phyloP scores from a whole-genome alignment of 208 protist genomes.

The Trypanosoma congolense region DNA sequence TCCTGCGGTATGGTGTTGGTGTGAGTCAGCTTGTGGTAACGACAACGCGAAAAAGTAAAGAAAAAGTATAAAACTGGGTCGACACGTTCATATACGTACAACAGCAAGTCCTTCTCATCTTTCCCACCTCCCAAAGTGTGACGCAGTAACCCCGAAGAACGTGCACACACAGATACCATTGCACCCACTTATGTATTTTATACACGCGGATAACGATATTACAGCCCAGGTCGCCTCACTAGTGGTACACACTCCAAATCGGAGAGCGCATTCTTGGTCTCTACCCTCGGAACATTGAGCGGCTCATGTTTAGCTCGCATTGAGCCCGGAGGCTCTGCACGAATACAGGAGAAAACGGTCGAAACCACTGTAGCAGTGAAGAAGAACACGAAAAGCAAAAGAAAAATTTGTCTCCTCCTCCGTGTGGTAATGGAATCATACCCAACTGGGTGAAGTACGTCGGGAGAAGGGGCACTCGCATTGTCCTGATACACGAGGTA shows the following conservation, averaged over 20 bases:
- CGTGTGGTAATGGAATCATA: background rate
- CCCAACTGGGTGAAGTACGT: background rate
- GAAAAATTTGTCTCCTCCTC: constrained; percentile 8
- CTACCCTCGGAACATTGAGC: background rate
- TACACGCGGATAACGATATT: no score
- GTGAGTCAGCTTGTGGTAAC: no score
- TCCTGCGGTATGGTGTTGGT: no score
- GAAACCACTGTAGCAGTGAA: constrained; percentile 1
- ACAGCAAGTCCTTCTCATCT: no score
- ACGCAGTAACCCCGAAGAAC: no score
- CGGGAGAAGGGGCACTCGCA: background rate
- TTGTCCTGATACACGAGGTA: constrained; percentile 49
- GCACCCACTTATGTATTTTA: no score
- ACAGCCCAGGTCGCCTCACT: background rate
- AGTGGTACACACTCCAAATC: background rate
- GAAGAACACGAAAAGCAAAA: constrained; percentile 17
- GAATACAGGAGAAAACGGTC: background rate
- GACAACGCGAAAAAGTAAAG: no score
- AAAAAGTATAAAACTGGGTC: no score
- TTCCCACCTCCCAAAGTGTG: no score
- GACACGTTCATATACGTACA: no score
- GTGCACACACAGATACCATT: no score
- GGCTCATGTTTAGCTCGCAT: background rate
- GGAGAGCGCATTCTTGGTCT: constrained; percentile 2
- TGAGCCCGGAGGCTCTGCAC: background rate